A percentile compares a stretch with the other conserved stretches of the same genome.
Conservation (phyloP, 2,329 filamentous ascomycete genomes). For the Epichloe typhina region DNA sequence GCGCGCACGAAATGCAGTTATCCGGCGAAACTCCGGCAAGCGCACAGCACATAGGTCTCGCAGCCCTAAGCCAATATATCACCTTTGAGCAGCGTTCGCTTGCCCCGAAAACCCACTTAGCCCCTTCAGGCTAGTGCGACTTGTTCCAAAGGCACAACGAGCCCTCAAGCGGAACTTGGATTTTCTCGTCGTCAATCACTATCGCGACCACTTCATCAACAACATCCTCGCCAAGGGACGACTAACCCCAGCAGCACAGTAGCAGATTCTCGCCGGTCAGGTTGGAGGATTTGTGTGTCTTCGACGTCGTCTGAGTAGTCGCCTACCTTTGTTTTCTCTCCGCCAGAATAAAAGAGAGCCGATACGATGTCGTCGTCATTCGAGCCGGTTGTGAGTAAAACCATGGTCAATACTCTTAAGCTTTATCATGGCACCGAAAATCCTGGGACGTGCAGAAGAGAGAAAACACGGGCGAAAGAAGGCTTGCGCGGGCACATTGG, state of each 20-base stretch:
- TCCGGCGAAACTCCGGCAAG: conserved; percentile 19
- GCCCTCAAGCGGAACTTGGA: conserved; percentile 24
- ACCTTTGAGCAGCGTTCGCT: conserved; percentile 22
- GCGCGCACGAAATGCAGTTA: background rate
- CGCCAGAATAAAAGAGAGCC: conserved; percentile 21
- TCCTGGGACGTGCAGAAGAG: conserved; percentile 1
- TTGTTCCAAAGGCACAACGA: conserved; percentile 26
- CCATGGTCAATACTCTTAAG: background rate
- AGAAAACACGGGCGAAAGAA: conserved; percentile 1
- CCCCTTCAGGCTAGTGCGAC: conserved; percentile 21
- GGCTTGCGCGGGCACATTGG: conserved; percentile 4
- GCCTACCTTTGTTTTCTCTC: conserved; percentile 18
- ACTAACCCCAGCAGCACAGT: conserved; percentile 30
- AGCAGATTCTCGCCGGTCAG: conserved; percentile 25
- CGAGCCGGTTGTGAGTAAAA: conserved; percentile 54
- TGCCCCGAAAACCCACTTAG: conserved; percentile 16
- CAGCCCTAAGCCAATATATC: conserved; percentile 25
- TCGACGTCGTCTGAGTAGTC: conserved; percentile 21
- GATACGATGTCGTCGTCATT: conserved; percentile 50
- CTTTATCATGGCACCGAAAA: conserved; percentile 5
- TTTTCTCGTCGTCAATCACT: conserved; percentile 26
- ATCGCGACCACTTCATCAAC: conserved; percentile 28
- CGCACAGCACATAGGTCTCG: conserved; percentile 21
- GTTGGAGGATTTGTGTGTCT: conserved; percentile 25
- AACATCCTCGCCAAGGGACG: conserved; percentile 23